Conservation (phyloP, 768 basidiomycete genomes). For the Amanita rubescens region DNA sequence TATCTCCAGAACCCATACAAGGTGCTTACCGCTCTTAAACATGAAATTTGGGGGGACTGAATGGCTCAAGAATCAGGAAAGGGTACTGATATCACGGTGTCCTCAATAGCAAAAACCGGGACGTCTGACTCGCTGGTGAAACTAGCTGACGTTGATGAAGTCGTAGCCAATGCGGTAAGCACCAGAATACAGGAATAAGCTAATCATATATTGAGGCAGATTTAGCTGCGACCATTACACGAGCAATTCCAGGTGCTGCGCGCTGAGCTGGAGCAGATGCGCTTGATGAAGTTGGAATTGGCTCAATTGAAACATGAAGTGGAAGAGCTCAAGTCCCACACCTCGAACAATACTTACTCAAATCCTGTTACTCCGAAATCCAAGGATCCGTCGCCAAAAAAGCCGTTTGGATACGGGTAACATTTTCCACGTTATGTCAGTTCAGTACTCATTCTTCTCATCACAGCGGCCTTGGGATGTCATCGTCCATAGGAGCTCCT, state of each 20-base stretch:
- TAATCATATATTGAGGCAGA: not conserved
- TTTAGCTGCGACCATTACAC: slow-evolving; percentile 41
- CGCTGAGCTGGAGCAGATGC: slow-evolving; percentile 34
- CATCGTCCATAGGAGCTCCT: slow-evolving; percentile 8
- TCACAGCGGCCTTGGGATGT: slow-evolving; percentile 18
- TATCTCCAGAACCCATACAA: not conserved
- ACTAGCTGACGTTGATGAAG: slow-evolving; percentile 19
- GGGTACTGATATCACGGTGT: not conserved
- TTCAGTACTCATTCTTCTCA: not conserved
- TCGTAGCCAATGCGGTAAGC: slow-evolving; percentile 29
- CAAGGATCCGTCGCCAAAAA: slow-evolving; percentile 9
- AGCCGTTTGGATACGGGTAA: slow-evolving; percentile 14
- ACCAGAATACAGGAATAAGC: not conserved
- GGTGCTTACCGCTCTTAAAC: not conserved
- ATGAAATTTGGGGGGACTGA: not conserved
- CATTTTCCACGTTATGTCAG: not conserved
- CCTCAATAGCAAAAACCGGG: not conserved
- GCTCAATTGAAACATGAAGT: slow-evolving; percentile 26
- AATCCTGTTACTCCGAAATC: slow-evolving; percentile 19
- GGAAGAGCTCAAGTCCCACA: slow-evolving; percentile 8
- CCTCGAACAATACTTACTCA: not conserved
- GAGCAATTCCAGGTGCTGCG: slow-evolving; percentile 41
- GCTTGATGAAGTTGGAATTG: slow-evolving; percentile 26
- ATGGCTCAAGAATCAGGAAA: not conserved
- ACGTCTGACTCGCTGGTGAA: slow-evolving; percentile 13